Evolutionary conservation across 2,329 filamentous ascomycete species (phyloP), one percentile per base, ranked within the genome.

Genomic region (Septoria petroselini): DNA sequence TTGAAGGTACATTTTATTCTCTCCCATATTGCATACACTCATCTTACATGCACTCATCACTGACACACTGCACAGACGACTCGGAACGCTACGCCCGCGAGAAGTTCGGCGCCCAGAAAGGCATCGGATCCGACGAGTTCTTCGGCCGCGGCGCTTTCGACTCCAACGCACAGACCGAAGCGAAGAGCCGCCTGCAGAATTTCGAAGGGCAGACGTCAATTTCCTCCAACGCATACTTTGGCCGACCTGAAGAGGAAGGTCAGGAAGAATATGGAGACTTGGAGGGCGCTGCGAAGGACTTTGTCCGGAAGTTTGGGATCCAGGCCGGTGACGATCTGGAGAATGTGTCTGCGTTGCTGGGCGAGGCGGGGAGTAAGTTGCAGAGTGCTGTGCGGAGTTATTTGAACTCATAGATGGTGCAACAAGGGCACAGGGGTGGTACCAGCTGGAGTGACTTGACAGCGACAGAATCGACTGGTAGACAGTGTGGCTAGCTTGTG

Each of bases 91-190:
- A 88, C 66, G 89, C 91, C 4, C 86, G 88, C 63, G 76, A 81
- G 65, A 95, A 95, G 71, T 98, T 98, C 65, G 91, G 91, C 53
- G 73, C 72, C 35, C 93, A 98, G 70, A 97, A 97, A 76, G 88
- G 88, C 61, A 98, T 98, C 60, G 96, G 90, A 0, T 96, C 91
- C 0, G 93, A 98, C 69, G 93, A 98, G 68, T 98, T 95, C 78
- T 98, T 98, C 67, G 90, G 91, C 64, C 91, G 93, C 68, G 88
- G 90, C 45, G 74, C 80, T 48, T 97, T 84, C 70, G 91, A 98
- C 67, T 83, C 91, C 30, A 78, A 77, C 48, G 82, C 85, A 7
- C 86, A 93, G 66, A 77, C 83, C 43, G 91, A 96, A 73, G 91
- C 93, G 62, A 95, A 95, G 75, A 77, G 79, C 18, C 83, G 93